Base-by-base conservation (phyloP, 345 rosid species). In the Hypericum androsaemum region DNA sequence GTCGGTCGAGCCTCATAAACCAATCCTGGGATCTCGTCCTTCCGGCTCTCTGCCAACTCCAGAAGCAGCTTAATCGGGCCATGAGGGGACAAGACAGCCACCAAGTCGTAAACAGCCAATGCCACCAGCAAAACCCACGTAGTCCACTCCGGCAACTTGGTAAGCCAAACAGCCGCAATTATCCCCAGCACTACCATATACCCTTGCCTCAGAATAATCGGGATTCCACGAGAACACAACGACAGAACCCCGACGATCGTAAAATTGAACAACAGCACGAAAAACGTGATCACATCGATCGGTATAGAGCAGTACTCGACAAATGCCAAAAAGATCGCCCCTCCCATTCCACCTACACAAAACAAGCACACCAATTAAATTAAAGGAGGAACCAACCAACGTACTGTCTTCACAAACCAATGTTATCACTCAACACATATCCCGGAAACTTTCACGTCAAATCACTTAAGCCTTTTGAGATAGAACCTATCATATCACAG, bases 41-140 rank as follows among this genome's bases (percentile, higher is more conserved):
- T 88, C 41, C 96, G 80, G 57, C 65, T 82, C 0, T 95, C 87
- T 52, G 98, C 94, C 57, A 92, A 77, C 69, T 88, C 88, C 10
- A 90, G 95, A 68, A 90, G 63, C 63, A 90, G 51, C 76, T 84
- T 90, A 54, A 88, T 96, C 3, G 98, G 98, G 1, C 98, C 98
- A 43, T 96, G 95, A 43, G 98, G 98, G 5, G 86, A 95, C 67
- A 90, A 73, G 66, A 90, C 98, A 16, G 96, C 98, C 16, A 75
- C 86, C 74, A 90, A 56, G 70, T 90, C 98, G 68, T 90, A 90
- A 37, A 83, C 37, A 59, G 96, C 98, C 65, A 90, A 46, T n/a
- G 96, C 96, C 53, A 88, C 84, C 44, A 90, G 69, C 66, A 84
- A 66, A 61, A 59, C 69, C 98, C 98, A 90, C 0, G 98, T 90